A percentile compares a stretch with the other conserved stretches of the same genome.
Conservation (phyloP, 129 eudicot genomes). For the Pseudognaphalium luteoalbum region DNA sequence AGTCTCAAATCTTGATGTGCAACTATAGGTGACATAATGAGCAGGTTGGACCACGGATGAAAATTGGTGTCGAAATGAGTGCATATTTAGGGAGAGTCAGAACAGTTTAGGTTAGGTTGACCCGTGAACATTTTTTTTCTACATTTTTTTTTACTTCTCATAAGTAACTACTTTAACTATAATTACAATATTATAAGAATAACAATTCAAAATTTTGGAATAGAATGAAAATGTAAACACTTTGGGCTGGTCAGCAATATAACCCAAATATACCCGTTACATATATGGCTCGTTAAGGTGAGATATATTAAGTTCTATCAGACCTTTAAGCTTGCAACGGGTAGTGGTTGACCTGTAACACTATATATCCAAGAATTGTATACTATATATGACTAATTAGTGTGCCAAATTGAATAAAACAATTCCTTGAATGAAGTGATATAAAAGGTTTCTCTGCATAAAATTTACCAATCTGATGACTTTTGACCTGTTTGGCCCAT, state of each 20-base stretch:
- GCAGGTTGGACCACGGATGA: background rate
- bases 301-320: background rate
- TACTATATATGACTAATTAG: background rate
- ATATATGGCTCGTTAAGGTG: background rate
- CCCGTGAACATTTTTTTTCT: background rate
- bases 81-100: background rate
- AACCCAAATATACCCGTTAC: background rate
- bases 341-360: background rate
- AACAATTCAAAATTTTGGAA: background rate
- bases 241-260: background rate
- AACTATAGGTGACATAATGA: constrained; percentile 5
- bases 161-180: background rate
- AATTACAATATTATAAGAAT: no score
- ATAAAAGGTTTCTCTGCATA: background rate
- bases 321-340: background rate
- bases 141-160: background rate
- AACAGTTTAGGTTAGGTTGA: background rate
- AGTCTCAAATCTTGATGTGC: background rate
- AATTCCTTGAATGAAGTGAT: background rate
- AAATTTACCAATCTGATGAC: background rate
- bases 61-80: background rate
- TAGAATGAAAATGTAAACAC: background rate
- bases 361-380: background rate
- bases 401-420: background rate
- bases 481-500: background rate